Conservation (phyloP, 306 rosid species). For the Trifolium dubium region DNA sequence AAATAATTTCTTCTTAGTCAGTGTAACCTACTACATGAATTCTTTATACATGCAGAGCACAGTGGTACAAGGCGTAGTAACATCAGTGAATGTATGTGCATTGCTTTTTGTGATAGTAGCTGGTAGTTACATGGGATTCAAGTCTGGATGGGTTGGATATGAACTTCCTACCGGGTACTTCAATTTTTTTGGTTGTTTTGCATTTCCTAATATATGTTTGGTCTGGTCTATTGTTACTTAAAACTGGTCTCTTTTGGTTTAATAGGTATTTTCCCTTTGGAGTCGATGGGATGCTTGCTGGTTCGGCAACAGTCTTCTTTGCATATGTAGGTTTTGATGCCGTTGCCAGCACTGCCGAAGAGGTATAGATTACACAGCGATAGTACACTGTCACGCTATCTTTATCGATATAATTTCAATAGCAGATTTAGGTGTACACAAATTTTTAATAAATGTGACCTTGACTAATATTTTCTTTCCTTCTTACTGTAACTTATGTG, state of each 20-base stretch:
- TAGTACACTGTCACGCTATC: background rate
- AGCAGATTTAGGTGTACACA: background rate
- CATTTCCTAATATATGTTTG: conserved; percentile 1
- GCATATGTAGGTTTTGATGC: conserved; percentile 94
- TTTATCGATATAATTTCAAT: background rate
- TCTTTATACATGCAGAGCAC: conserved; percentile 72
- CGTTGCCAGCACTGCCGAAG: conserved; percentile 94
- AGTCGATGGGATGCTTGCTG: conserved; percentile 91
- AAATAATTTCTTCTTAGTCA: background rate
- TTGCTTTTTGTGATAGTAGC: conserved; percentile 77
- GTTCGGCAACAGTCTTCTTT: conserved; percentile 96
- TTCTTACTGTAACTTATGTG: background rate
- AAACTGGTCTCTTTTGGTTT: conserved; percentile 34
- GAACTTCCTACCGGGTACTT: conserved; percentile 75
- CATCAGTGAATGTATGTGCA: conserved; percentile 78
- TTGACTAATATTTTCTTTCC: background rate
- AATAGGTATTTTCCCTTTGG: conserved; percentile 87
- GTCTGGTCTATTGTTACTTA: conserved; percentile 34
- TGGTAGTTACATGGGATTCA: conserved; percentile 85
- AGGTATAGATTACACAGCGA: conserved; percentile 51
- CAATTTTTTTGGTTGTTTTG: conserved; percentile 28
- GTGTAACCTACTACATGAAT: background rate
- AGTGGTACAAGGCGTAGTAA: conserved; percentile 69
- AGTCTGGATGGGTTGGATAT: conserved; percentile 94
- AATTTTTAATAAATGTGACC: background rate